Evolutionary conservation across 1,284 basidiomycete species (phyloP).

Genomic region (Boletellus deceptivus): DNA sequence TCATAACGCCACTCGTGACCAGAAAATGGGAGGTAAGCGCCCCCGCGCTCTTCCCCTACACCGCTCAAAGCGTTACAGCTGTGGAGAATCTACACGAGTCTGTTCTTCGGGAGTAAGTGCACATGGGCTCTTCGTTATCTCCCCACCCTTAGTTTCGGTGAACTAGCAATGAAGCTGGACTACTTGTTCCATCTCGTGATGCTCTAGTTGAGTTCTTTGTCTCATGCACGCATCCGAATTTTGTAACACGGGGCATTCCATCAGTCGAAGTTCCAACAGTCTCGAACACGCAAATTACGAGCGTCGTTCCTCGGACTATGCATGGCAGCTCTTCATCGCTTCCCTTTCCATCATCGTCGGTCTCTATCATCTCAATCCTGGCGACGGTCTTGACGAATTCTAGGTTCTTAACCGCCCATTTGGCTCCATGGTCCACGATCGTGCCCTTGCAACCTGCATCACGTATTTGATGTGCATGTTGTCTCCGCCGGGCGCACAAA

Average conservation of each 20-base stretch:
- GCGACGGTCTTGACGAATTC: conserved; percentile 13
- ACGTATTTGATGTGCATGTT: conserved; percentile 68
- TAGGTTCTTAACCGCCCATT: conserved; percentile 69
- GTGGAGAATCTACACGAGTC: conserved; percentile 75
- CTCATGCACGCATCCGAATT: neutral
- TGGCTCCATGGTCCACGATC: conserved; percentile 53
- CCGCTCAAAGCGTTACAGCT: conserved; percentile 43
- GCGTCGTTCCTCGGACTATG: conserved; percentile 64
- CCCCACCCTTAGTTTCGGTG: neutral
- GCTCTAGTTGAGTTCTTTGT: conserved; percentile 61
- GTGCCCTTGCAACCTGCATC: conserved; percentile 67
- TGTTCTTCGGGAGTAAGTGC: conserved; percentile 72
- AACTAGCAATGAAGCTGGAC: conserved; percentile 51
- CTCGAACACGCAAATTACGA: conserved; percentile 64
- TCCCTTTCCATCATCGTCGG: conserved; percentile 59
- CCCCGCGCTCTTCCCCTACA: conserved; percentile 1
- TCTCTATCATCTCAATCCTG: conserved; percentile 4
- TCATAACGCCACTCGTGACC: conserved; percentile 49
- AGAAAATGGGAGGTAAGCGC: conserved; percentile 51
- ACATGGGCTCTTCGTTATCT: neutral
- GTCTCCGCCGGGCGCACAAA: conserved; percentile 61
- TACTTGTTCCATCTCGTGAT: conserved; percentile 75
- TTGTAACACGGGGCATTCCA: neutral
- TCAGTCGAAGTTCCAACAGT: conserved; percentile 60
- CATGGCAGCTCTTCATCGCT: conserved; percentile 69